Evolutionary conservation across 192 early-diverging fungal species (phyloP), one percentile per base, ranked within the genome.

Genomic region (Mortierella hygrophila): DNA sequence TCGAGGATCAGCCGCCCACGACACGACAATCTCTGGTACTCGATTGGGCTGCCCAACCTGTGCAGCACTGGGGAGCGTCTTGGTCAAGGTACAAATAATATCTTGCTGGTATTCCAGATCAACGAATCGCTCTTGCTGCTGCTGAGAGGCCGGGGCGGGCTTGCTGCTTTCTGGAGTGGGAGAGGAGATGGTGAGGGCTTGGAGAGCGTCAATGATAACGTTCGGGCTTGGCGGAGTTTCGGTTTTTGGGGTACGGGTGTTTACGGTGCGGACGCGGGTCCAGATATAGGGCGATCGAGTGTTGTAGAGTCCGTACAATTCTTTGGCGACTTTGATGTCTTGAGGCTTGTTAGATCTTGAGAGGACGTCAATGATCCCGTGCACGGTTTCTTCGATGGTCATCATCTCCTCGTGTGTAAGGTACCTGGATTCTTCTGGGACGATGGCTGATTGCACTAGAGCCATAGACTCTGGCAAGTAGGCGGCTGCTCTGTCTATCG

Each of bases 221-320:
- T 35, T 77, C 18, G 78, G 84, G 18, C 76, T 80, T 6, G 18
- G 70, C 0, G 84, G 84, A 32, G 70, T 74, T 6, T 35, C 41
- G 0, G 60, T 40, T 29, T 76, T 71, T 1, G 18, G 40, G 5
- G 77, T 29, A 1, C 41, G 69, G 2, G 52, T 35, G 7, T 74
- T 72, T 21, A 75, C 40, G 29, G 35, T 15, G 1, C 84, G 84
- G 9, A 81, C 42, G 41, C 84, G 74, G 0, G 84, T 86, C 84
- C 84, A 86, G 10, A 86, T 86, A 32, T 75, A 86, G 3, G 84
- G 84, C 29, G 70, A 26, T 4, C 79, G 75, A 23, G 63, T 86
- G 13, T 35, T 21, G 35, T 86, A 81, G 0, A 81, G 60, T 0
- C 1, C 57, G n/a, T 71, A 75, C 1, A 86, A 55, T 26, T 86